Evolutionary conservation across 2,329 filamentous ascomycete genomes (phyloP), one percentile per base, ranked within the genome.

Genomic region (Paecilomyces niveus): DNA sequence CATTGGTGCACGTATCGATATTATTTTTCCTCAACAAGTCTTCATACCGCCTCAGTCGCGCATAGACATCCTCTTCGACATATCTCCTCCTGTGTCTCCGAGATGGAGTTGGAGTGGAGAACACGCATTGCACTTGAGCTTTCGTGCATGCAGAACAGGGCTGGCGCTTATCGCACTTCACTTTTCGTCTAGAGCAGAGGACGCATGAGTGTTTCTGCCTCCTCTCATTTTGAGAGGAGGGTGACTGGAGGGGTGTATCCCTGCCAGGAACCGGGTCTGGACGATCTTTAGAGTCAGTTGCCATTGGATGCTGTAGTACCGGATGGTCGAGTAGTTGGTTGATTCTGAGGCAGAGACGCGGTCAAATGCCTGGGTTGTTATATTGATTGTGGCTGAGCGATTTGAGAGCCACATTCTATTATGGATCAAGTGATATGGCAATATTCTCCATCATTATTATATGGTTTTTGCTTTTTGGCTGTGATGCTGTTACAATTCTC

Each of bases 41-140:
- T 39, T 57, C 55, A 53, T 57, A 57, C 45, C 55, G 55, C n/a
- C 53, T 49, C 13, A 57, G 45, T 22, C 55, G 55, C 21, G 55
- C 50, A 32, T 35, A 32, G 31, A 57, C 24, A 39, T 53, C 50
- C 31, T 57, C 55, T 24, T 57, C 11, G 7, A 32, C 26, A 15
- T 26, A 29, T 24, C n/a, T 31, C 39, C 55, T 52, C 15, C 54
- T 57, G 11, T 51, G 55, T 9, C 55, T 33, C 51, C 50, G 49
- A 8, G 31, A 31, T 67, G 83, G 74, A 61, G 52, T 77, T 65
- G 84, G 39, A 18, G 39, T 18, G 15, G n/a, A 45, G 15, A 45
- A 45, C 2, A 45, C n/a, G 39, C 39, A 45, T 45, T 45, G 39
- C 2, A 45, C 39, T 21, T 45, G 39, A 45, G 39, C 39, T n/a